Evolutionary conservation across 2,329 filamentous ascomycete genomes (phyloP).

Genomic region (Verticillium nonalfalfae): DNA sequence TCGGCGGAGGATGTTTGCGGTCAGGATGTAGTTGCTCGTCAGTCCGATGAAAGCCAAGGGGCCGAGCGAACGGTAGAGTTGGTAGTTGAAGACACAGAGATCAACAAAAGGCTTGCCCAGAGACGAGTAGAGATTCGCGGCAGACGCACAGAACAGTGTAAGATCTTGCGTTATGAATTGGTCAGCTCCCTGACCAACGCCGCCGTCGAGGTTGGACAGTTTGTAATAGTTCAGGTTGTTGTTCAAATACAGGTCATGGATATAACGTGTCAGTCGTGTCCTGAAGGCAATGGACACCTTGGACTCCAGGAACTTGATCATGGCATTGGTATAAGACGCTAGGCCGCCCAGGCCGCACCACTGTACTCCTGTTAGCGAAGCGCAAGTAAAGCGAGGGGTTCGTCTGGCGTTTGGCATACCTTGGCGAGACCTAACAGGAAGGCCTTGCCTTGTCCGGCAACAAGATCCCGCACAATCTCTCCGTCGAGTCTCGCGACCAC

Average conservation of each 20-base stretch:
- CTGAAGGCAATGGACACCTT: constrained; percentile 98
- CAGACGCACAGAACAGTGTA: constrained; percentile 88
- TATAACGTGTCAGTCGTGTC: constrained; percentile 88
- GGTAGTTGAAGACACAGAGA: constrained; percentile 95
- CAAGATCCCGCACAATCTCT: constrained; percentile 90
- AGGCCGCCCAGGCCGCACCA: constrained; percentile 93
- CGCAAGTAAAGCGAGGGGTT: neutral
- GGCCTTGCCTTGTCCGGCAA: constrained; percentile 84
- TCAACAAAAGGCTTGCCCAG: constrained; percentile 98
- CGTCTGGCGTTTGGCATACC: constrained; percentile 25
- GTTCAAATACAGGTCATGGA: constrained; percentile 94
- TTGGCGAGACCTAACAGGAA: constrained; percentile 88
- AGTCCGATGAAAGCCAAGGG: constrained; percentile 82
- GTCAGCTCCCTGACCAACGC: constrained; percentile 84
- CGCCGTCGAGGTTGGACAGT: constrained; percentile 84
- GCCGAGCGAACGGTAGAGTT: constrained; percentile 86
- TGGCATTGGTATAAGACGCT: constrained; percentile 95
- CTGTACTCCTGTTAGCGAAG: constrained; percentile 23
- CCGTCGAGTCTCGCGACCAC: constrained; percentile 90
- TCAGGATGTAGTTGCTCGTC: constrained; percentile 88
- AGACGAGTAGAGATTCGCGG: constrained; percentile 89
- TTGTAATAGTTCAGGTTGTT: constrained; percentile 97
- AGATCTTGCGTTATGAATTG: constrained; percentile 98
- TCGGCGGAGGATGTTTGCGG: constrained; percentile 79
- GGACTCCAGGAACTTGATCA: constrained; percentile 97